A percentile compares a stretch with the other conserved stretches of the same genome.
phyloP scores from a whole-genome alignment of 192 early-diverging fungal genomes.

The Backusella luteola region DNA sequence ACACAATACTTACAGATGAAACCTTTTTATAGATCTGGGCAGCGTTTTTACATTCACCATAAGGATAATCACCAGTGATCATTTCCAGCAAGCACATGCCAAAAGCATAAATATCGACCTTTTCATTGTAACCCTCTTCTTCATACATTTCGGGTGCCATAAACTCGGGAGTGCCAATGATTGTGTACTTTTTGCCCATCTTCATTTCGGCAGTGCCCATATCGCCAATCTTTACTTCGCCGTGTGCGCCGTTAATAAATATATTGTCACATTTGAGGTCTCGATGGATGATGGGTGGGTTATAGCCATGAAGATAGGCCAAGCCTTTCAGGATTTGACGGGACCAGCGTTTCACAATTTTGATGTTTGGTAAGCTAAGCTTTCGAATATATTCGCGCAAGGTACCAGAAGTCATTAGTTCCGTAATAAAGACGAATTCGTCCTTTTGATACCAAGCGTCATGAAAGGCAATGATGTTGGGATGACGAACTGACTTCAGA shows the following conservation, averaged over 20 bases:
- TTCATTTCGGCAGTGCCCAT: slow-evolving; percentile 88
- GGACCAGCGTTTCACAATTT: slow-evolving; percentile 78
- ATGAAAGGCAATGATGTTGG: slow-evolving; percentile 80
- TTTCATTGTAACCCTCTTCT: slow-evolving; percentile 79
- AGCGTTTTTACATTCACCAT: slow-evolving; percentile 81
- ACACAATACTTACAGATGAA: slow-evolving; percentile 40
- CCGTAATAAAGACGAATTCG: slow-evolving; percentile 82
- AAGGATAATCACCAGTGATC: slow-evolving; percentile 87
- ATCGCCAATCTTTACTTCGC: slow-evolving; percentile 87
- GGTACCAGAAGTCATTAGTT: slow-evolving; percentile 87
- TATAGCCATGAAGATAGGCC: slow-evolving; percentile 72
- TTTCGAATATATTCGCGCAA: slow-evolving; percentile 76
- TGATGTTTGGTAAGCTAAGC: slow-evolving; percentile 66
- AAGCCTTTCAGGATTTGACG: slow-evolving; percentile 80
- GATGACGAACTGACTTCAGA: slow-evolving; percentile 73
- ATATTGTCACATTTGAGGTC: slow-evolving; percentile 79
- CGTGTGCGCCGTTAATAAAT: slow-evolving; percentile 88
- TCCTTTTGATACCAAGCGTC: slow-evolving; percentile 62
- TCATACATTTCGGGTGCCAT: slow-evolving; percentile 93
- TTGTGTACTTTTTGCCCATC: slow-evolving; percentile 78
- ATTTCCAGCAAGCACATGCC: slow-evolving; percentile 77
- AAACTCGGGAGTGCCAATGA: slow-evolving; percentile 81
- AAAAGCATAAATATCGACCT: slow-evolving; percentile 89
- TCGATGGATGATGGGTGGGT: slow-evolving; percentile 84
- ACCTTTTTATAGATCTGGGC: slow-evolving; percentile 86